Percentiles rank a stretch among this genome's conserved stretches.
Conservation (phyloP, 2,329 filamentous ascomycete species). For the Pleoardoris graminearum region DNA sequence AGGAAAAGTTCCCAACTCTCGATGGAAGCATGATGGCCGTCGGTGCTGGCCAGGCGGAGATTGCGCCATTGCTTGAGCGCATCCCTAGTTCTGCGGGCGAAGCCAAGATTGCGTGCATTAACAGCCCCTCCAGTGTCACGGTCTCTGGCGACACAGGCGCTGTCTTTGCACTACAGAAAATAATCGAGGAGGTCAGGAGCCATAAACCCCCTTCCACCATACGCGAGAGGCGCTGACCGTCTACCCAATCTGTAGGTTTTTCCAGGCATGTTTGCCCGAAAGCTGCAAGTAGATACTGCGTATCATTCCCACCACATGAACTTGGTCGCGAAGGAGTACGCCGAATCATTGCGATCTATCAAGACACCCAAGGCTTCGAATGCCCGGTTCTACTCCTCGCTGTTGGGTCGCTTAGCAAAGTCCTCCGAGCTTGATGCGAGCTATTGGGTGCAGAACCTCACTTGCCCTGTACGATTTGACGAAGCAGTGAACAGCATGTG, state of each 20-base stretch:
- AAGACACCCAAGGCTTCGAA: constrained; percentile 20
- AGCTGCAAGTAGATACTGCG: constrained; percentile 49
- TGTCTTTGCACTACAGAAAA: constrained; percentile 39
- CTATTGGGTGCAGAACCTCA: constrained; percentile 35
- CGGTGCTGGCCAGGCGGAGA: constrained; percentile 19
- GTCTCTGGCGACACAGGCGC: constrained; percentile 51
- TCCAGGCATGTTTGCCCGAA: constrained; percentile 43
- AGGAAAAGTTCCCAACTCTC: constrained; percentile 20
- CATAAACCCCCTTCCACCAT: background rate
- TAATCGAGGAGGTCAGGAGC: constrained; percentile 38
- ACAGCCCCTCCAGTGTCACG: constrained; percentile 50
- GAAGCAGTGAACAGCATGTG: constrained; percentile 21
- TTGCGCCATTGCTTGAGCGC: constrained; percentile 19
- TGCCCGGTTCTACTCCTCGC: constrained; percentile 23
- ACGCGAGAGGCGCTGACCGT: background rate
- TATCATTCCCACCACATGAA: constrained; percentile 48
- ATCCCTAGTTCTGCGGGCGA: constrained; percentile 11
- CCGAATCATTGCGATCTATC: constrained; percentile 27
- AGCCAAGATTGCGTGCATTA: constrained; percentile 37
- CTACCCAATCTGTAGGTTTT: background rate
- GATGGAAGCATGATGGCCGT: constrained; percentile 29
- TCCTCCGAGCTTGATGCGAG: constrained; percentile 17
- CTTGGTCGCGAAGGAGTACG: constrained; percentile 27
- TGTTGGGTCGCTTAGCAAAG: constrained; percentile 17
- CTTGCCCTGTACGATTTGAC: constrained; percentile 22